phyloP scores from a whole-genome alignment of 768 basidiomycete species.

The Phylloporus sp. region DNA sequence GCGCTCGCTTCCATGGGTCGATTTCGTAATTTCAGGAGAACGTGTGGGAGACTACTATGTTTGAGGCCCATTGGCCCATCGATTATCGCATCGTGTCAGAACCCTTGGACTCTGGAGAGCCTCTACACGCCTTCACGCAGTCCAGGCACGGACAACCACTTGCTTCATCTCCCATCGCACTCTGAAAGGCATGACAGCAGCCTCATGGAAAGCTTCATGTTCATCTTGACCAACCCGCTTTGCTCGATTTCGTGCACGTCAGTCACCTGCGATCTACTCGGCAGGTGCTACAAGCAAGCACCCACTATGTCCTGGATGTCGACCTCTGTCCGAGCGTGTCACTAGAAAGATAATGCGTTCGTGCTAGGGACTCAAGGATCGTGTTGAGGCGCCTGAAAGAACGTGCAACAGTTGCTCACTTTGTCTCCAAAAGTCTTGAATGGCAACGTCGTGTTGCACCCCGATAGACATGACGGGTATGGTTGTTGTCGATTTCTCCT shows the following conservation, averaged over 20 bases:
- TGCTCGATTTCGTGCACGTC: slow-evolving; percentile 63
- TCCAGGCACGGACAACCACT: neutral
- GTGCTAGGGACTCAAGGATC: slow-evolving; percentile 69
- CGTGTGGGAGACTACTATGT: neutral
- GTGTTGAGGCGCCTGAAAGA: neutral
- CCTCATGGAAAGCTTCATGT: slow-evolving; percentile 54
- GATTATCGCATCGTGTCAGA: neutral
- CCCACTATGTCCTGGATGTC: slow-evolving; percentile 69
- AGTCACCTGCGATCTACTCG: slow-evolving; percentile 24
- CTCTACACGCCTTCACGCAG: neutral
- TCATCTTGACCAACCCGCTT: slow-evolving; percentile 68
- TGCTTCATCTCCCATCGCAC: neutral
- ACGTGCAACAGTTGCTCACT: slow-evolving; percentile 25
- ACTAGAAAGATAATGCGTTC: slow-evolving; percentile 82
- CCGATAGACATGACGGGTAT: slow-evolving; percentile 48
- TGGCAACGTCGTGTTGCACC: slow-evolving; percentile 77
- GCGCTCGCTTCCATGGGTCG: slow-evolving; percentile 6
- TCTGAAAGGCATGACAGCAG: neutral
- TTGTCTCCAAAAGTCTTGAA: slow-evolving; percentile 64
- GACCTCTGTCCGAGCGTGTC: slow-evolving; percentile 77
- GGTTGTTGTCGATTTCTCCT: neutral
- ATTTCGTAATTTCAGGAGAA: slow-evolving; percentile 12
- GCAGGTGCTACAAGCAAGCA: neutral
- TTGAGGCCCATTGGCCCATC: neutral
- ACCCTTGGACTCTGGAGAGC: too few species aligned